Conservation (phyloP, 1,284 basidiomycete genomes). For the Calocybe gambosa region DNA sequence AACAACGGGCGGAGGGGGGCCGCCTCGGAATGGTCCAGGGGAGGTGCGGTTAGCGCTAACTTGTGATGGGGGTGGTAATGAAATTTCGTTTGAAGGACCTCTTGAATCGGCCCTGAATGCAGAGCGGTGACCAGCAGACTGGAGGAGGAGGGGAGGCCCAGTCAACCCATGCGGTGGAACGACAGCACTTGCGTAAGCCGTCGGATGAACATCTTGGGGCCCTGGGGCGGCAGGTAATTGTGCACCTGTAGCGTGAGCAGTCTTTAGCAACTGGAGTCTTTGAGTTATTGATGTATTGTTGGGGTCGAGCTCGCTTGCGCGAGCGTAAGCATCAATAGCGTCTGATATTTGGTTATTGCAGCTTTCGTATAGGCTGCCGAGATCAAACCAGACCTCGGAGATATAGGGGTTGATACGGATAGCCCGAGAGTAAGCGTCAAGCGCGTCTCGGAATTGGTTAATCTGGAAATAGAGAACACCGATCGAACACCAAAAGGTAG, state of each 20-base stretch:
- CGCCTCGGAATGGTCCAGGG: slow-evolving; percentile 68
- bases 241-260: slow-evolving; percentile 75
- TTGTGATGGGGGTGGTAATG: slow-evolving; percentile 55
- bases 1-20: slow-evolving; percentile 71
- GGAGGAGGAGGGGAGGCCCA: slow-evolving; percentile 58
- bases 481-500: slow-evolving; percentile 99
- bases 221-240: slow-evolving; percentile 79
- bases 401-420: slow-evolving; percentile 99
- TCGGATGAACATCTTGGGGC: slow-evolving; percentile 93
- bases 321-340: slow-evolving; percentile 95
- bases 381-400: slow-evolving; percentile 98
- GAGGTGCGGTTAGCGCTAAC: slow-evolving; percentile 41
- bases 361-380: slow-evolving; percentile 94
- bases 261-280: slow-evolving; percentile 72
- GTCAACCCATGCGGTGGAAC: slow-evolving; percentile 59
- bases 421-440: slow-evolving; percentile 97
- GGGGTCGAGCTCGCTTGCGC: slow-evolving; percentile 88
- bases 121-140: slow-evolving; percentile 45
- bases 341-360: slow-evolving; percentile 99
- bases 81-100: slow-evolving; percentile 52
- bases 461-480: slow-evolving; percentile 99
- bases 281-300: slow-evolving; percentile 73
- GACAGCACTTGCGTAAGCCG: slow-evolving; percentile 78
- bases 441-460: slow-evolving; percentile 96
- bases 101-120: slow-evolving; percentile 62